Percentiles rank a stretch among this genome's conserved stretches.
These are phyloP conservation scores for Pichia thaimueangensis DNA, from an alignment of 805 yeast genomes.

Conservation along the genomic window DNA sequence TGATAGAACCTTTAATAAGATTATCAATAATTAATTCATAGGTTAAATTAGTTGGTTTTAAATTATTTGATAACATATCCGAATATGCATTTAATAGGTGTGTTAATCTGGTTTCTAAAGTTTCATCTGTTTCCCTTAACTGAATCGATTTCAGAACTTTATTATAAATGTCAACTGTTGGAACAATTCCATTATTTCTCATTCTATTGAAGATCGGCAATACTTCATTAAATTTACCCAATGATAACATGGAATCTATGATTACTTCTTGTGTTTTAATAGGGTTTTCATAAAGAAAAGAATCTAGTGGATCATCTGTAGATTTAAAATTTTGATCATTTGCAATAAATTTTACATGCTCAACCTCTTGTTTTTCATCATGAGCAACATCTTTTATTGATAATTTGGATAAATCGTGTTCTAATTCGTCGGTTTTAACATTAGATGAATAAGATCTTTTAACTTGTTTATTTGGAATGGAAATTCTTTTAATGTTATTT, in stretches of 20 bases:
- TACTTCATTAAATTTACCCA: constrained; percentile 29
- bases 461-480: constrained; percentile 9
- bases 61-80: constrained; percentile 47
- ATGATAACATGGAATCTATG: constrained; percentile 20
- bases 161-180: constrained; percentile 47
- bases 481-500: constrained; percentile 21
- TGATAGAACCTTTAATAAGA: constrained; percentile 43
- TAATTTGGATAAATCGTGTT: constrained; percentile 15
- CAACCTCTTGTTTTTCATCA: background rate
- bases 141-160: constrained; percentile 50
- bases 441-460: constrained; percentile 4
- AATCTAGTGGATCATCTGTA: constrained; percentile 4
- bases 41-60: constrained; percentile 52
- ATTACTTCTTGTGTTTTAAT: constrained; percentile 16
- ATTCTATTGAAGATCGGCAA: constrained; percentile 28
- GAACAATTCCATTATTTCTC: constrained; percentile 34
- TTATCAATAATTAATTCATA: constrained; percentile 46
- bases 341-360: constrained; percentile 2
- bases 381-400: constrained; percentile 2
- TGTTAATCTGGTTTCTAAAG: constrained; percentile 56
- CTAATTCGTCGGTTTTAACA: constrained; percentile 18
- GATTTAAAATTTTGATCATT: background rate
- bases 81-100: constrained; percentile 61
- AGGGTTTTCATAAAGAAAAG: constrained; percentile 10
- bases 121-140: constrained; percentile 44